phyloP scores from a whole-genome alignment of 1,284 basidiomycete genomes.

The Leccinum fuscescens region DNA sequence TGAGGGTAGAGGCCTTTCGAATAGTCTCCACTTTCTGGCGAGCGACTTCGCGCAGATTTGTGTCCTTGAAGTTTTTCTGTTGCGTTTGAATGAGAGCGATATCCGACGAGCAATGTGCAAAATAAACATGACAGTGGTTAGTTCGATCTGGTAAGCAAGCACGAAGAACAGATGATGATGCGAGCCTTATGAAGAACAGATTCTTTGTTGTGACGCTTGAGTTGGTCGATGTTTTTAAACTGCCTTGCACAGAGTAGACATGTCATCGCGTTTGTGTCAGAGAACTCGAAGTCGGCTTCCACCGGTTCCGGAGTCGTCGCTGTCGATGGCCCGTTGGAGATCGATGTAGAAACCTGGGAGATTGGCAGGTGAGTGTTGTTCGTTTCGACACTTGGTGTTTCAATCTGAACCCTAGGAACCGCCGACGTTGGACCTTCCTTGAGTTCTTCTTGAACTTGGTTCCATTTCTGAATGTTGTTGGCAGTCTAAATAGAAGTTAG shows the following conservation, averaged over 20 bases:
- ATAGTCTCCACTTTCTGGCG: conserved; percentile 62
- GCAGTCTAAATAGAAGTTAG: conserved; percentile 53
- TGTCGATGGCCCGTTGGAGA: conserved; percentile 24
- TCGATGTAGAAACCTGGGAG: conserved; percentile 11
- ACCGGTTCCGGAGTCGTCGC: conserved; percentile 38
- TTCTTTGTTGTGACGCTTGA: conserved; percentile 84
- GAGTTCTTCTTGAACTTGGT: conserved; percentile 86
- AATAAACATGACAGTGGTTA: conserved; percentile 21
- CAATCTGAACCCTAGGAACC: conserved; percentile 19
- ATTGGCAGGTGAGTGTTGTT: neutral
- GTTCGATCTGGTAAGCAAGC: conserved; percentile 27
- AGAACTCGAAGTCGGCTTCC: conserved; percentile 72
- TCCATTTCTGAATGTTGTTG: conserved; percentile 93
- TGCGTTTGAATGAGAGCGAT: conserved; percentile 18
- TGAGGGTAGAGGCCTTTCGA: conserved; percentile 36
- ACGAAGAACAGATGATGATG: conserved; percentile 35
- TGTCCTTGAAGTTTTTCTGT: conserved; percentile 82
- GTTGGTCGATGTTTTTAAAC: conserved; percentile 83
- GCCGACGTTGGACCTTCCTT: conserved; percentile 41
- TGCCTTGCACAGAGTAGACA: conserved; percentile 90
- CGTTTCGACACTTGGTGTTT: conserved; percentile 10
- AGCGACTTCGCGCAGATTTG: conserved; percentile 67
- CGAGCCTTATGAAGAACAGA: conserved; percentile 91
- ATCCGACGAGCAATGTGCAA: conserved; percentile 18
- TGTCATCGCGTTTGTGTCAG: conserved; percentile 67